Conservation (phyloP, 1,284 basidiomycete species). For the Peniophora sp. region DNA sequence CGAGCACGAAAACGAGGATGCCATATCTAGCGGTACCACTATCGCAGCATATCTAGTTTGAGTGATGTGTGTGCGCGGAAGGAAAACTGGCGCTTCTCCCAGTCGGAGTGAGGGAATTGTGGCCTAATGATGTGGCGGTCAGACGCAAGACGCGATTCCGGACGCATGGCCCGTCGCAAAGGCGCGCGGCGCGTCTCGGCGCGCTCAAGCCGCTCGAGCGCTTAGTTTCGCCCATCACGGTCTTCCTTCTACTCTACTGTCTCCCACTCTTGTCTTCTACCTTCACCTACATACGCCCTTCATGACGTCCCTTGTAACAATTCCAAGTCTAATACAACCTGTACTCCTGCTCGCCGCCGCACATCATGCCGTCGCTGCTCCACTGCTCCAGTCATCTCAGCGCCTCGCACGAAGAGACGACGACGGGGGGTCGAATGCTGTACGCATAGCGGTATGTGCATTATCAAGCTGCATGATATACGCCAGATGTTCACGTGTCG, state of each 20-base stretch:
- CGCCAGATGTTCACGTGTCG: background rate
- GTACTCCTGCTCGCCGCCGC: background rate
- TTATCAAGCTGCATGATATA: background rate
- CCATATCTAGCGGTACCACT: too few species aligned
- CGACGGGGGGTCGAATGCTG: background rate
- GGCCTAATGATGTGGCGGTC: too few species aligned
- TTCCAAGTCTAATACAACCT: background rate
- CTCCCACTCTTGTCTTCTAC: slow-evolving; percentile 1
- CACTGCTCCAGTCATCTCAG: background rate
- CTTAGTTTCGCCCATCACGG: too few species aligned
- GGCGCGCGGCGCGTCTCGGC: too few species aligned
- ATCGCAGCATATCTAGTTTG: too few species aligned
- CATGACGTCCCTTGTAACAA: background rate
- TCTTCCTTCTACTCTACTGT: background rate
- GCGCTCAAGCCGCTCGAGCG: too few species aligned
- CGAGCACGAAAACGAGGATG: too few species aligned
- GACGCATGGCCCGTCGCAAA: too few species aligned
- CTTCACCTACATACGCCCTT: background rate
- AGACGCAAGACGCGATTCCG: too few species aligned
- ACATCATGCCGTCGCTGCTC: background rate
- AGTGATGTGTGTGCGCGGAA: too few species aligned
- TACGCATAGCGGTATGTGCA: slow-evolving; percentile 4
- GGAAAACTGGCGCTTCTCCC: too few species aligned
- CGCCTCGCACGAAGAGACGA: background rate
- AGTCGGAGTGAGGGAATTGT: too few species aligned